A percentile compares a stretch with the other conserved stretches of the same genome.
These are phyloP conservation scores for Tolypocladium sp. DNA, from an alignment of 2,329 filamentous ascomycete genomes.

Conservation along the genomic window DNA sequence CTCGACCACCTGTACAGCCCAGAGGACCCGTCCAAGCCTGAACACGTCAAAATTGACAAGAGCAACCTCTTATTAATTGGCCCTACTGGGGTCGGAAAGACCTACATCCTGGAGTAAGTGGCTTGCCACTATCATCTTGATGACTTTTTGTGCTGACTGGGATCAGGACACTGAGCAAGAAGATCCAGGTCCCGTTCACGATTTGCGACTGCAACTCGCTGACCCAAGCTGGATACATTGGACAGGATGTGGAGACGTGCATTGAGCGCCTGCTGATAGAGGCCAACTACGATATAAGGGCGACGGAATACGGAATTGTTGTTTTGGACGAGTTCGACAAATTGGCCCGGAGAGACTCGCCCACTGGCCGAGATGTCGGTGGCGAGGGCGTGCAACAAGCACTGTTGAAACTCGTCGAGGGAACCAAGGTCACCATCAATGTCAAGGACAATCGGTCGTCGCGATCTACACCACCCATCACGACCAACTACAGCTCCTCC, in stretches of 20 bases:
- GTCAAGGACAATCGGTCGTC: conserved; percentile 68
- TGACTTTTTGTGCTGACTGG: conserved; percentile 10
- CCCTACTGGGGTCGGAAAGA: conserved; percentile 93
- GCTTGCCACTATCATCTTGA: background rate
- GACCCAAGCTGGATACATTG: conserved; percentile 94
- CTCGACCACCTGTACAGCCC: conserved; percentile 37
- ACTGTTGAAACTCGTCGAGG: conserved; percentile 89
- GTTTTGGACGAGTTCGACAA: conserved; percentile 98
- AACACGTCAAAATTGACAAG: conserved; percentile 75
- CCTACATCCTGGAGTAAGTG: conserved; percentile 69
- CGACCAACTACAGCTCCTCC: conserved; percentile 39
- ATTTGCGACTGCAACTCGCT: conserved; percentile 95
- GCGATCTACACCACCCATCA: conserved; percentile 41
- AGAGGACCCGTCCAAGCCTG: conserved; percentile 33
- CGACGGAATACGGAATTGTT: conserved; percentile 85
- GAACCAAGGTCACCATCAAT: conserved; percentile 85
- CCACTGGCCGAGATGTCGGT: conserved; percentile 85
- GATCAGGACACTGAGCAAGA: conserved; percentile 75
- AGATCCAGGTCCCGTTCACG: conserved; percentile 90
- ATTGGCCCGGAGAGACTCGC: conserved; percentile 79
- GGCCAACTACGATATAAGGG: conserved; percentile 77
- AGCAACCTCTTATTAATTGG: conserved; percentile 88
- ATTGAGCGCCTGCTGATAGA: conserved; percentile 85
- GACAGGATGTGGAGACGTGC: conserved; percentile 93
- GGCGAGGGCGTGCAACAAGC: conserved; percentile 97